Evolutionary conservation across 1,139 yeast genomes (phyloP).

Genomic region (Martiniozyma asiatica): DNA sequence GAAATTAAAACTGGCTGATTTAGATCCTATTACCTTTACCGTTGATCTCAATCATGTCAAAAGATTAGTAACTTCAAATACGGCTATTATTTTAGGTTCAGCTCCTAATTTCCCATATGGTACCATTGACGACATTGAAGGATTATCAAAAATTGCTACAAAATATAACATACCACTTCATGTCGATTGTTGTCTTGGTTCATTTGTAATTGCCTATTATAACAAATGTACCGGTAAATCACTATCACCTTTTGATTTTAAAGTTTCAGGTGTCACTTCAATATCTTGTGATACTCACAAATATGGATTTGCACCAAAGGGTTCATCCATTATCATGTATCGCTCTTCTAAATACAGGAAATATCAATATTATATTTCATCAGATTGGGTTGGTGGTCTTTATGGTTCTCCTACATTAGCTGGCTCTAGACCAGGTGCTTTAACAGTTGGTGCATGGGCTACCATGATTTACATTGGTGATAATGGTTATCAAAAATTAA

Average conservation of each 20-base stretch:
- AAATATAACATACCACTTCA: conserved; percentile 67
- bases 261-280: conserved; percentile 90
- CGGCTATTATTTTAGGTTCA: conserved; percentile 78
- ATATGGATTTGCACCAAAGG: conserved; percentile 97
- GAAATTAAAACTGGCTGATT: conserved; percentile 67
- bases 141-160: conserved; percentile 54
- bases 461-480: conserved; percentile 72
- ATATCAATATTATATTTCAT: conserved; percentile 71
- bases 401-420: conserved; percentile 96
- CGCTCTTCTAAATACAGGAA: conserved; percentile 52
- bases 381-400: conserved; percentile 91
- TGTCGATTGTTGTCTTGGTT: conserved; percentile 93
- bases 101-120: conserved; percentile 98
- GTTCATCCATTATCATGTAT: conserved; percentile 88
- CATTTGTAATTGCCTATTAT: conserved; percentile 76
- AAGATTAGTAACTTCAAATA: conserved; percentile 59
- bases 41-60: conserved; percentile 57
- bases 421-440: conserved; percentile 94
- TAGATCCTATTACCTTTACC: conserved; percentile 39
- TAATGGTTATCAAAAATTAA: conserved; percentile 60
- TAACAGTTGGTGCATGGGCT: conserved; percentile 97
- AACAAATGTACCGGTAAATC: conserved; percentile 40
- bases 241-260: conserved; percentile 60
- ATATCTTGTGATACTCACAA: conserved; percentile 97
- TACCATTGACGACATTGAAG: conserved; percentile 77